Evolutionary conservation across 2,329 filamentous ascomycete species (phyloP).

Genomic region (Aspergillus tamarii): DNA sequence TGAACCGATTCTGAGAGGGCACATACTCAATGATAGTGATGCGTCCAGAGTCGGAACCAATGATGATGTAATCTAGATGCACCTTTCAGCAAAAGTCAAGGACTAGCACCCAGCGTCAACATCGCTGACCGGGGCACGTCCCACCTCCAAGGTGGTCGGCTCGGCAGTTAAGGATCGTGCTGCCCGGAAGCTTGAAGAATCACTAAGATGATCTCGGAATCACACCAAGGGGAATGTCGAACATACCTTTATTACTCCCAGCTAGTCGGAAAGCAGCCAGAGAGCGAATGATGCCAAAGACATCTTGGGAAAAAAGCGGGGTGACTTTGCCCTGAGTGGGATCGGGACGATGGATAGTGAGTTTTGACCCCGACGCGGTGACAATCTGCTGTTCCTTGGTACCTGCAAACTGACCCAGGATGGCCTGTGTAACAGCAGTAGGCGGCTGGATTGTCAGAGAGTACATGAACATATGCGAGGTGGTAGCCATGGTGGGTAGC

Average conservation of each 20-base stretch:
- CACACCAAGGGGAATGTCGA: conserved; percentile 22
- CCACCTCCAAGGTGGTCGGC: conserved; percentile 32
- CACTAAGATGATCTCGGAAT: conserved; percentile 66
- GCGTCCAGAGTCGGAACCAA: conserved; percentile 92
- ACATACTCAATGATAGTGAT: conserved; percentile 94
- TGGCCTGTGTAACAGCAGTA: conserved; percentile 84
- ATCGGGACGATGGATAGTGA: conserved; percentile 85
- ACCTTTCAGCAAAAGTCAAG: conserved; percentile 46
- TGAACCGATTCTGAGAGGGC: conserved; percentile 82
- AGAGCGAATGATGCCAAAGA: conserved; percentile 92
- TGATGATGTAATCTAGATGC: conserved; percentile 84
- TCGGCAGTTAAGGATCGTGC: conserved; percentile 46
- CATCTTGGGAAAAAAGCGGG: conserved; percentile 85
- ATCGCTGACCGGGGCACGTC: conserved; percentile 40
- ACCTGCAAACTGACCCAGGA: conserved; percentile 92
- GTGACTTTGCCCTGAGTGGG: conserved; percentile 82
- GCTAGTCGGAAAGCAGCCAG: conserved; percentile 89
- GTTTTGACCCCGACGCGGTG: conserved; percentile 85
- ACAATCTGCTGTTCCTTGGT: conserved; percentile 98
- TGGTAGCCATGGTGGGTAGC: conserved; percentile 79
- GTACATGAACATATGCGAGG: conserved; percentile 98
- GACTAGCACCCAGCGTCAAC: conserved; percentile 34
- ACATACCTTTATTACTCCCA: conserved; percentile 92
- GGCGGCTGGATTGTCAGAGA: conserved; percentile 93
- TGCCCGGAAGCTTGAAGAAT: conserved; percentile 66